Base-by-base conservation (phyloP, 306 rosid species). In the Lotus japonicus region DNA sequence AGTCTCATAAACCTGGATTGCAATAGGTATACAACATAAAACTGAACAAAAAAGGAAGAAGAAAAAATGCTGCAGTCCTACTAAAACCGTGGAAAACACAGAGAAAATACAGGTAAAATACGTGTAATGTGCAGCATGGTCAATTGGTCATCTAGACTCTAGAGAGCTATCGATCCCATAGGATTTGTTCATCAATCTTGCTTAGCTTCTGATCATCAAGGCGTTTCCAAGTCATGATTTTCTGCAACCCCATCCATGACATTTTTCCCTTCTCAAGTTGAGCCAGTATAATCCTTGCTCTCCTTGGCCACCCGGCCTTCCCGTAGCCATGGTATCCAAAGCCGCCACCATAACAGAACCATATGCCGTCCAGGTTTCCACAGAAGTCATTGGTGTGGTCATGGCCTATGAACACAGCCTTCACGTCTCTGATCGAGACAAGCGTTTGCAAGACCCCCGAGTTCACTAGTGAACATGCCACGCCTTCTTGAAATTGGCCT, bases 311-410 rank as follows among this genome's bases (percentile, higher is more conserved):
- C 45, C 94, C 94, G 0, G 46, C 71, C 59, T 79, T 84, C 38
- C 98, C 98, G 43, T 92, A 92, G 15, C 85, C 97, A 69, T 90
- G 97, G 78, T 92, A 92, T 38, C 98, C 98, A 50, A 90, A 86
- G 31, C 97, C 97, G 15, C 98, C 97, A 57, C 98, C 98, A 23
- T 92, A 92, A 81, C 98, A 92, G 50, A 92, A 92, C 98, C 96
- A 90, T 65, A 92, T 78, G 16, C 85, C 92, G 15, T 84, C 84
- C 61, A 92, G 83, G 65, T 82, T 80, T 68, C 98, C 98, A 12
- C 98, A 92, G 44, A 90, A 92, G 73, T 92, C 98, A 49, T 92
- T 92, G 6, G 44, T 72, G 74, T 90, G 98, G 75, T 92, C 98
- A 53, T 92, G 98, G 62, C 98, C 97, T 58, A 90, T 86, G 86